phyloP scores from a whole-genome alignment of 2,329 filamentous ascomycete genomes.

The Colletotrichum sidae region DNA sequence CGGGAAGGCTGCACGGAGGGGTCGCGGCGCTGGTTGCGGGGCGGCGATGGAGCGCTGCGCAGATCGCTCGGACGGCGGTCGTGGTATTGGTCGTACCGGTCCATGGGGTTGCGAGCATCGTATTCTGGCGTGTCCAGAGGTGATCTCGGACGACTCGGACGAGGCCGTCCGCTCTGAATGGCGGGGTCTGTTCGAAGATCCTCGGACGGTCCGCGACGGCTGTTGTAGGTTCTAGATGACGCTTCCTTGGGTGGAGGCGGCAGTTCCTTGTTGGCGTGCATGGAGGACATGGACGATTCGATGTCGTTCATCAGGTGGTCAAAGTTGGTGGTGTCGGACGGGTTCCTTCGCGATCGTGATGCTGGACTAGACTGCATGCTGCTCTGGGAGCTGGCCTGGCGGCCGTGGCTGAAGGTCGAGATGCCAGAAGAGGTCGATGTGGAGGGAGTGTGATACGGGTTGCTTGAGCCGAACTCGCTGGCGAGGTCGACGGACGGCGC shows the following conservation, averaged over 20 bases:
- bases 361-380: conserved; percentile 70
- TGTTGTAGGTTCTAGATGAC: conserved; percentile 31
- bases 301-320: conserved; percentile 68
- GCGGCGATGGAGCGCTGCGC: conserved; percentile 39
- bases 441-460: conserved; percentile 73
- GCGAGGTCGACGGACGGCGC: conserved; percentile 66
- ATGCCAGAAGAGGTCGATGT: conserved; percentile 74
- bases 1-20: conserved; percentile 59
- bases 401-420: conserved; percentile 68
- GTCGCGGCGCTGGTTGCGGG: conserved; percentile 41
- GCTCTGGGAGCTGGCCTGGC: conserved; percentile 70
- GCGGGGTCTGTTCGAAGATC: conserved; percentile 50
- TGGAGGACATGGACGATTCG: conserved; percentile 60
- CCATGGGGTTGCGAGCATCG: conserved; percentile 33
- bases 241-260: conserved; percentile 39
- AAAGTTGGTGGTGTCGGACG: conserved; percentile 59
- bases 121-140: conserved; percentile 42
- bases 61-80: conserved; percentile 28
- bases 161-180: conserved; percentile 39
- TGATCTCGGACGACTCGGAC: conserved; percentile 39
- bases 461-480: conserved; percentile 69
- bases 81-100: conserved; percentile 24
- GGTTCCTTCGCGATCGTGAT: conserved; percentile 48
- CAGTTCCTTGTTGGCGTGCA: conserved; percentile 46
- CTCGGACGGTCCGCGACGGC: conserved; percentile 24